phyloP scores from a whole-genome alignment of 1,284 basidiomycete genomes.

The Sanguinoderma infundibulare region DNA sequence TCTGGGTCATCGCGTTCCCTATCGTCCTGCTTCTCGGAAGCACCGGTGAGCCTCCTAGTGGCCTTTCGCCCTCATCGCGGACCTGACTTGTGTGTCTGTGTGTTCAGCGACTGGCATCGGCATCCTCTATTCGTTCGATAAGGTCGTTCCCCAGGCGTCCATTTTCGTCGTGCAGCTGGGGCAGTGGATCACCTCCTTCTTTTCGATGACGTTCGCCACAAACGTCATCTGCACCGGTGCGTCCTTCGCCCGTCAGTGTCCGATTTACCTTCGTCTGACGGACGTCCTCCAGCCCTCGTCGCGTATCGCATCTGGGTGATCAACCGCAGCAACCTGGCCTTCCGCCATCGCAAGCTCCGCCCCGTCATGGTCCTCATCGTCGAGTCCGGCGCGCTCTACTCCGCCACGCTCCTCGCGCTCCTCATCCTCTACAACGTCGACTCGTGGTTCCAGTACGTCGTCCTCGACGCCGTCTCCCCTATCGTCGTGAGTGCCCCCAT shows the following conservation, averaged over 20 bases:
- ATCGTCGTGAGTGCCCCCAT: slow-evolving; percentile 4
- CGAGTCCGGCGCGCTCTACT: slow-evolving; percentile 46
- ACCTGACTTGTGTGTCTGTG: no score
- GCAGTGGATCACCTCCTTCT: slow-evolving; percentile 41
- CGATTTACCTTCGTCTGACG: background rate
- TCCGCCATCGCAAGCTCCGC: slow-evolving; percentile 25
- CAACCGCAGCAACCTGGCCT: slow-evolving; percentile 27
- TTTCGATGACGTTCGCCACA: slow-evolving; percentile 40
- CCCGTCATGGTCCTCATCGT: slow-evolving; percentile 42
- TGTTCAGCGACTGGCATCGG: slow-evolving; percentile 16
- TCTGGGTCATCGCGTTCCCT: slow-evolving; percentile 15
- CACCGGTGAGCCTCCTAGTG: slow-evolving; percentile 9
- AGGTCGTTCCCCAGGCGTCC: slow-evolving; percentile 11
- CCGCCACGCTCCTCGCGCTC: slow-evolving; percentile 38
- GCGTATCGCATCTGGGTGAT: slow-evolving; percentile 42
- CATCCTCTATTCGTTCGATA: slow-evolving; percentile 20
- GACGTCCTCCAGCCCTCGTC: slow-evolving; percentile 8
- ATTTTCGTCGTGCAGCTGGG: slow-evolving; percentile 33
- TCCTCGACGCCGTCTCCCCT: slow-evolving; percentile 38
- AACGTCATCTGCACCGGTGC: slow-evolving; percentile 38
- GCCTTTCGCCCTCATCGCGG: no score
- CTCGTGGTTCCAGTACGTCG: slow-evolving; percentile 39
- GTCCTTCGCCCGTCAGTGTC: background rate
- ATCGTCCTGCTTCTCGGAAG: slow-evolving; percentile 17
- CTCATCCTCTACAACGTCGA: slow-evolving; percentile 36